Conservation (phyloP, 305 asterid species). For the Solanum hybrid region DNA sequence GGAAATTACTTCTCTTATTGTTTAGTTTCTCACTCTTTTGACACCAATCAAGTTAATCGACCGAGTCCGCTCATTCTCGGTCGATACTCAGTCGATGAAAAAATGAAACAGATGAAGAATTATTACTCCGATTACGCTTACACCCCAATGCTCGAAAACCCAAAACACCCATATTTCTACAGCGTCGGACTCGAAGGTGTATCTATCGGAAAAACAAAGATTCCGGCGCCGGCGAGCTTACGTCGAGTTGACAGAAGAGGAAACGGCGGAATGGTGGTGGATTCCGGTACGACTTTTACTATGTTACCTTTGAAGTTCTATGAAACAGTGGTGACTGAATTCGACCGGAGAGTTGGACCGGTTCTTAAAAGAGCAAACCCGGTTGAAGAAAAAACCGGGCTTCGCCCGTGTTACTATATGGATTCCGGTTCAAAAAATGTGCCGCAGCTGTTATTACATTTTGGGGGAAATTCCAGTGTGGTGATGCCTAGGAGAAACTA, state of each 20-base stretch:
- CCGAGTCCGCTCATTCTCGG: constrained; percentile 87
- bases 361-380: constrained; percentile 32
- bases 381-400: constrained; percentile 64
- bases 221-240: constrained; percentile 47
- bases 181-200: constrained; percentile 62
- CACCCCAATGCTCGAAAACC: constrained; percentile 72
- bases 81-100: constrained; percentile 22
- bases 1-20: constrained; percentile 87
- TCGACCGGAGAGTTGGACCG: constrained; percentile 10
- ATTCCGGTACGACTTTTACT: constrained; percentile 87
- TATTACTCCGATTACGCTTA: constrained; percentile 18
- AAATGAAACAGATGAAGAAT: not conserved
- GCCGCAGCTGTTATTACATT: constrained; percentile 52
- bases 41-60: constrained; percentile 17
- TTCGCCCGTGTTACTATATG: constrained; percentile 65
- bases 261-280: constrained; percentile 94
- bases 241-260: constrained; percentile 51
- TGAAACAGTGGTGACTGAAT: constrained; percentile 34
- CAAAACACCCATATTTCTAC: constrained; percentile 59
- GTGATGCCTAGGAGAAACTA: constrained; percentile 72
- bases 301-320: constrained; percentile 60
- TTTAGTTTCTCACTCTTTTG: constrained; percentile 56
- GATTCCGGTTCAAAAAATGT: constrained; percentile 9
- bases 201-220: constrained; percentile 37
- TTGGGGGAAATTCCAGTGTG: constrained; percentile 69